Base-by-base conservation (phyloP, 192 early-diverging fungal species). In the Coemansia erecta region DNA sequence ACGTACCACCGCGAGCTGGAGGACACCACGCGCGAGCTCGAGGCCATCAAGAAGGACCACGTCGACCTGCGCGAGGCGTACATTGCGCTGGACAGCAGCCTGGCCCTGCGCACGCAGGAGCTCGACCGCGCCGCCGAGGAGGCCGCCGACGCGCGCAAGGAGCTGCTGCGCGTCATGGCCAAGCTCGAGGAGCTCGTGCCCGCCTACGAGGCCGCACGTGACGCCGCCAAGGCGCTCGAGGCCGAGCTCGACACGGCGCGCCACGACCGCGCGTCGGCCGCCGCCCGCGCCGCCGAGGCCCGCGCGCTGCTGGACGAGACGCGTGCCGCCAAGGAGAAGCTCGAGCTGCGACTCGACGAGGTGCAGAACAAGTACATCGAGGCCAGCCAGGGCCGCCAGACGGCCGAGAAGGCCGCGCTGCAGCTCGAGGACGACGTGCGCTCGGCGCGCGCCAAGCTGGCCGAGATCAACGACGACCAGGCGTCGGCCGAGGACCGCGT, bases 1-100 rank as follows among this genome's bases (percentile, higher is more conserved):
- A 94, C 90, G 70, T 94, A 92, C 67, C 90, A 92, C 64, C 89
- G 85, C 60, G 92, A 96, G 80, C 77, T 94, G 19, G 87, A 92
- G 56, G 83, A 87, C 44, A 81, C 92, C 45, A 82, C 87, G 56
- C 71, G 81, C 9, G 94, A 96, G 70, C 82, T 94, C 47, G 92
- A 96, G 55, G 65, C 82, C 3, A 91, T 91, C 70, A 83, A 81
- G 74, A 80, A 72, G 41, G 83, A 84, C 46, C 49, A 80, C 39
- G 65, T 91, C 23, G 80, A 78, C 28, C 78, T 92, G 66, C 89
- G 88, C 52, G 88, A 92, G 54, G 70, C 79, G n/a, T 85, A 89
- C 52, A 85, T 84, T 33, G 81, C 82, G 8, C 75, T 94, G 13
- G 88, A 88, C 58, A 70, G 61, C 22, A 86, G 86, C 24, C 70